Evolutionary conservation across 345 rosid genomes (phyloP), one percentile per base, ranked within the genome.

Genomic region (Sapria himalayana): DNA sequence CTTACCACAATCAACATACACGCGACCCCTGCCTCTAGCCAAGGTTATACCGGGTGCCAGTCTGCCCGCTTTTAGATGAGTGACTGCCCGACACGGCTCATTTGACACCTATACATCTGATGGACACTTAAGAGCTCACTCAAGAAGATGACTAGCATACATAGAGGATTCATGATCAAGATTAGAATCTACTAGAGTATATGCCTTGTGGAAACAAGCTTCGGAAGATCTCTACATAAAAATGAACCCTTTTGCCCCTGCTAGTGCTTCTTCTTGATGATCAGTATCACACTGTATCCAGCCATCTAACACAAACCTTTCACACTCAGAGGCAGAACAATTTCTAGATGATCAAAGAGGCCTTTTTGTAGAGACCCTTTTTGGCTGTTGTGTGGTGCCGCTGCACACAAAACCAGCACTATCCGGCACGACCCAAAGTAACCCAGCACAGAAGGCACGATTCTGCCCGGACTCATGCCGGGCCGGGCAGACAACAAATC

Each of bases 181-280:
- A 22, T 63, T 71, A 2, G 85, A 62, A 55, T 80, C 92, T 4
- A 93, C 80, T 40, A 91, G 61, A 37, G 72, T 74, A 49, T 84
- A 91, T 24, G 96, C 99, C 66, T 91, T 91, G 38, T 82, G 92
- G 58, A 91, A 91, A 53, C 74, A 84, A 2, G 99, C 99, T 61
- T 91, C 99, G 34, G 84, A 91, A 15, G 99, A 91, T 58, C 99
- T 75, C 53, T 91, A 91, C 15, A 63, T 63, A 41, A 73, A 56
- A 48, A 91, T 71, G 39, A 93, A 84, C 51, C 73, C 76, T 66
- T 84, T 93, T 0, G 95, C 95, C 71, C 69, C 84, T 13, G 80
- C 81, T 32, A 91, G 64, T n/a, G 99, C 96, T 61, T 84, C 96
- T 62, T 80, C 92, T 0, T 85, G 81, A 60, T 84, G 86, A 14